phyloP scores from a whole-genome alignment of 371 early-diverging fungal genomes.

The Hamiltosporidium tvaerminnensis region DNA sequence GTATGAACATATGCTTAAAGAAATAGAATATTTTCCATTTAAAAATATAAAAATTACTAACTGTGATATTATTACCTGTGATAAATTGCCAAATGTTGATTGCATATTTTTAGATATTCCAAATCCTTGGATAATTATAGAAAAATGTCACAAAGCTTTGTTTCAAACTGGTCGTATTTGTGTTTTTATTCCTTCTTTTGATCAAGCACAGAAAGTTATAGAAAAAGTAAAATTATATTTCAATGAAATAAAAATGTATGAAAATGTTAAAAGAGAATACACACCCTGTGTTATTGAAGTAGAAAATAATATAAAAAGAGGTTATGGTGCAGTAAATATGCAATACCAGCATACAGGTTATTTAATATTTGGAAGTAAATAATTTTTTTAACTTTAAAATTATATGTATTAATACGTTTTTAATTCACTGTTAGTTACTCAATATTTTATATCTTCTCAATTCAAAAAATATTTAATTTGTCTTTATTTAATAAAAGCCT shows the following conservation, averaged over 20 bases:
- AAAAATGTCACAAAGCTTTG: not conserved
- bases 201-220: slow-evolving; percentile 22
- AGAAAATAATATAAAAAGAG: not conserved
- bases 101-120: slow-evolving; percentile 28
- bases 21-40: slow-evolving; percentile 1
- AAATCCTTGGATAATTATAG: slow-evolving; percentile 14
- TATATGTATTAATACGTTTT: no score
- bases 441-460: no score
- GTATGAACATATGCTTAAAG: slow-evolving; percentile 10
- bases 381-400: not conserved
- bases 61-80: slow-evolving; percentile 1
- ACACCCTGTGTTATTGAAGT: not conserved
- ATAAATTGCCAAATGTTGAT: slow-evolving; percentile 3
- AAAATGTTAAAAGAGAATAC: slow-evolving; percentile 7
- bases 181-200: slow-evolving; percentile 32
- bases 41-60: slow-evolving; percentile 16
- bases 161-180: slow-evolving; percentile 8
- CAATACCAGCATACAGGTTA: slow-evolving; percentile 8
- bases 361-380: slow-evolving; percentile 4
- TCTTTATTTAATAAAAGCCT: no score
- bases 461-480: no score
- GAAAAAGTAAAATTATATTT: not conserved
- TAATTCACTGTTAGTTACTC: no score
- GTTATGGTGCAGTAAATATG: no score
- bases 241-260: slow-evolving; percentile 3